These are phyloP conservation scores for Acacia crassicarpa DNA, from an alignment of 306 rosid genomes.

Conservation along the genomic window DNA sequence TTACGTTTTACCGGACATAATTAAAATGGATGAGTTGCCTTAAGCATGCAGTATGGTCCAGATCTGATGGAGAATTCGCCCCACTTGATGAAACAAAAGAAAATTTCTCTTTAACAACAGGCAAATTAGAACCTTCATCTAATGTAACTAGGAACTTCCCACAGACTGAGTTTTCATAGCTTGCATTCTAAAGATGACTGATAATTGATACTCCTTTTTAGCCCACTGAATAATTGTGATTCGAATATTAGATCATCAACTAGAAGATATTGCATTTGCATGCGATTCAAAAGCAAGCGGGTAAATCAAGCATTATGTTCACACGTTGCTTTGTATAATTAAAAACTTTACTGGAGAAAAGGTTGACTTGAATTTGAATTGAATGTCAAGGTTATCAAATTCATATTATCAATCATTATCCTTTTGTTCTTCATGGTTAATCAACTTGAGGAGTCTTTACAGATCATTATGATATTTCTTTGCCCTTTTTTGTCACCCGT, in stretches of 20 bases:
- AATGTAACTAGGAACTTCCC: constrained; percentile 5
- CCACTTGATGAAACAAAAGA: constrained; percentile 4
- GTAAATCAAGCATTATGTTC: constrained; percentile 26
- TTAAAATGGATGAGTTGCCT: constrained; percentile 4
- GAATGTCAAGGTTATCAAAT: constrained; percentile 14
- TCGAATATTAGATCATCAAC: background rate
- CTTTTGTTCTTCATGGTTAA: constrained; percentile 23
- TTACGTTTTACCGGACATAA: constrained; percentile 20
- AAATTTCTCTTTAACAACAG: constrained; percentile 16
- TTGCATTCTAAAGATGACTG: constrained; percentile 4
- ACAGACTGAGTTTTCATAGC: background rate
- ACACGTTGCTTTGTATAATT: constrained; percentile 17
- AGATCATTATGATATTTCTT: constrained; percentile 4
- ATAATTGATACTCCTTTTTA: constrained; percentile 17
- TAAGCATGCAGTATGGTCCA: constrained; percentile 22
- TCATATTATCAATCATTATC: constrained; percentile 18
- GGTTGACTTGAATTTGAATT: constrained; percentile 28
- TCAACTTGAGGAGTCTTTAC: constrained; percentile 25
- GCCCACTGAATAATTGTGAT: constrained; percentile 25
- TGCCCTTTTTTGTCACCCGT: constrained; percentile 1
- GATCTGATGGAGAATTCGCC: constrained; percentile 27
- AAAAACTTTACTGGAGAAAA: constrained; percentile 7
- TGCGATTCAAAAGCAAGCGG: constrained; percentile 9
- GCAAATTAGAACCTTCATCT: background rate
- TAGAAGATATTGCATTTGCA: constrained; percentile 15